Base-by-base conservation (phyloP, 2,329 filamentous ascomycete genomes). In the Cordyceps tenuipes region DNA sequence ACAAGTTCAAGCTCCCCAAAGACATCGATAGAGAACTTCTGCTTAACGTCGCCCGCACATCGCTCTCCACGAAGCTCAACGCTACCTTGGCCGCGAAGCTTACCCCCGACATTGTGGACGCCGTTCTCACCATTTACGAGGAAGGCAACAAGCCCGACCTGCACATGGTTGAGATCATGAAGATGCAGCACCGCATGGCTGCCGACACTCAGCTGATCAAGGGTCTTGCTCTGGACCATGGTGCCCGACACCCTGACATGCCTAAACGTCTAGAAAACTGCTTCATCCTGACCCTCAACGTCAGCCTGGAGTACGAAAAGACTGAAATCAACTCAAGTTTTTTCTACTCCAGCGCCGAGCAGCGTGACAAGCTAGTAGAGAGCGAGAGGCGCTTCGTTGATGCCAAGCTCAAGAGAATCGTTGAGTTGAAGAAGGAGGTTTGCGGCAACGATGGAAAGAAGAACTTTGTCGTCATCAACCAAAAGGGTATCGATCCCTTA, bases 111-210 rank as follows among this genome's bases (percentile, higher is more conserved):
- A 96, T 99, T 69, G 94, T 97, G 70, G 94, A 99, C 72, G 90
- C 94, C 62, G 94, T 99, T 52, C 86, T 99, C 61, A 85, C 94
- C 65, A 99, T 99, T 73, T 92, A 97, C 79, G 83, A 91, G 73
- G 80, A 90, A 19, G 90, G 90, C 29, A 86, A 85, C 64, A 97
- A 97, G 79, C 95, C 95, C 60, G 94, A 99, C 76, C 77, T 99
- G 70, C 93, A 97, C 80, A 99, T 99, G 94, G 83, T 99, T 66
- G 94, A 99, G 77, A 97, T 99, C 69, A 99, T 99, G 94, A 97
- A 96, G 74, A 97, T 99, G 93, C 94, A 99, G 79, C 94, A 99
- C 79, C 89, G 93, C 67, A 91, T 90, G 57, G 92, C 93, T 62
- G 90, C 94, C 36, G 94, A 99, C 75, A 99, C 94, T 61, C 91